phyloP scores from a whole-genome alignment of 1,284 basidiomycete species.

The Tremellales sp. region DNA sequence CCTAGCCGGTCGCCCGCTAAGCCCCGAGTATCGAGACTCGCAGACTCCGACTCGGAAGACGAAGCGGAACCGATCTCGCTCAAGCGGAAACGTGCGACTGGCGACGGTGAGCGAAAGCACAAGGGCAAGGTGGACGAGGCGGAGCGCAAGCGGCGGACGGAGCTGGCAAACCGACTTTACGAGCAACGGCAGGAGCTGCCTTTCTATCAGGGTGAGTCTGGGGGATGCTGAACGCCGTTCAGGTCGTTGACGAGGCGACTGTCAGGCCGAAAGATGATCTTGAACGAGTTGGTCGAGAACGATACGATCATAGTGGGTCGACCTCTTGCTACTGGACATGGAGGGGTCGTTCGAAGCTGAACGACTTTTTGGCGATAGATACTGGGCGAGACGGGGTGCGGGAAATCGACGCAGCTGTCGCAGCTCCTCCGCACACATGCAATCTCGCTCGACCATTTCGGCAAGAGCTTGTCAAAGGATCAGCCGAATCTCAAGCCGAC shows the following conservation, averaged over 20 bases:
- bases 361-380: conserved; percentile 48
- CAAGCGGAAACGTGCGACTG: not conserved
- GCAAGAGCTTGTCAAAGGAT: not conserved
- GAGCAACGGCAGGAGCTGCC: conserved; percentile 67
- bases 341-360: not conserved
- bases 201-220: conserved; percentile 64
- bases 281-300: conserved; percentile 68
- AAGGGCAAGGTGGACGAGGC: conserved; percentile 4
- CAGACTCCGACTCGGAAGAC: conserved; percentile 3
- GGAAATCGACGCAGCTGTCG: conserved; percentile 95
- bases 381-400: conserved; percentile 94
- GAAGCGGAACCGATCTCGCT: conserved; percentile 4
- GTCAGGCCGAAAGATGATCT: conserved; percentile 67
- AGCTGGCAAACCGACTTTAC: conserved; percentile 51
- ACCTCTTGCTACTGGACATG: not conserved
- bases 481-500: not conserved
- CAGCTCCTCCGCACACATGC: conserved; percentile 68
- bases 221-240: not conserved
- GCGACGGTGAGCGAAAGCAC: not conserved
- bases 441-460: conserved; percentile 28
- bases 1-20: not conserved
- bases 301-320: conserved; percentile 69
- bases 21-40: not conserved
- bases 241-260: conserved; percentile 1
- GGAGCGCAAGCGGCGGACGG: conserved; percentile 18